Base-by-base conservation (phyloP, 768 basidiomycete species). In the Agaricus blazei region DNA sequence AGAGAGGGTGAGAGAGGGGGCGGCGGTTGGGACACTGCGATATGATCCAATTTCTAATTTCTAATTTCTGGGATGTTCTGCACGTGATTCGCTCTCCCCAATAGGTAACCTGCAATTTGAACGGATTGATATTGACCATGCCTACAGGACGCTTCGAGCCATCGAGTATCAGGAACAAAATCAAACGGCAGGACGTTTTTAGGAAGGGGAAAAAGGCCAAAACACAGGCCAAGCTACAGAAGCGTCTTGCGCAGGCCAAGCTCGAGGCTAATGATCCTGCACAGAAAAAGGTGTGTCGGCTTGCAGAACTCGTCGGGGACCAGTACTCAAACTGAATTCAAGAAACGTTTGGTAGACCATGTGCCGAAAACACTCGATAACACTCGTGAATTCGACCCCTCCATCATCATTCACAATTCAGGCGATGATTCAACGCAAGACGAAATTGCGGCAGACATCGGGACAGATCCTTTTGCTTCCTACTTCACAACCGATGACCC, bases 331-430 rank as follows among this genome's bases (percentile, higher is more conserved):
- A 27, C 11, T 9, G 24, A 29, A 40, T 34, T 43, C 9, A 9
- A 95, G 93, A 87, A 86, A 84, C 84, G 94, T 54, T 72, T 90
- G 24, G 79, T 82, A 5, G 83, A 88, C 63, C 97, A 97, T 74
- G 78, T 95, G 9, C 95, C 95, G 0, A 81, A 81, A 44, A 99
- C 97, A 0, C 81, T 98, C 24, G 97, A 99, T 66, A 98, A 98
- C 67, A 89, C 85, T 57, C 84, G 95, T 58, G 88, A 95, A 68
- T 89, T 84, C 65, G 88, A 88, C 65, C 86, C 85, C 6, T 84
- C 84, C 37, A 76, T 83, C 65, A 68, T 83, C 38, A 83, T 83
- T 27, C 78, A 81, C 40, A 74, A 83, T 56, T 81, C 82, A 43
- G 65, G 59, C 54, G 58, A 64, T 48, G 55, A 65, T n/a, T 70